Conservation (phyloP, 225 moss, liverwort and hornwort species). For the Marchantia paleacea region DNA sequence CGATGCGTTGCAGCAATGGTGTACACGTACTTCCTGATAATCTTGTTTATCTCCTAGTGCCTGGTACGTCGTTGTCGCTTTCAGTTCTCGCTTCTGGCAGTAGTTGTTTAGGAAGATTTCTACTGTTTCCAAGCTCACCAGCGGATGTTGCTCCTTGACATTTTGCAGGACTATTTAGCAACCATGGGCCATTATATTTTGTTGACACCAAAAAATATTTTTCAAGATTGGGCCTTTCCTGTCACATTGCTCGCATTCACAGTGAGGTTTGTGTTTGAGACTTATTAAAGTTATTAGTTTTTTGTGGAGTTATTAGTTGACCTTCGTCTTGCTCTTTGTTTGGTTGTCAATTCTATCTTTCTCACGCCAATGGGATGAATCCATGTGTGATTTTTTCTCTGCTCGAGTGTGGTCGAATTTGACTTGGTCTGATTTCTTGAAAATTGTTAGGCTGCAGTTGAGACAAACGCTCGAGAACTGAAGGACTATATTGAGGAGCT, state of each 20-base stretch:
- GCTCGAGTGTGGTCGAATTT: constrained; percentile 3
- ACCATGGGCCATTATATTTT: constrained; percentile 95
- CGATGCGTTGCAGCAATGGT: constrained; percentile 65
- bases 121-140: not conserved
- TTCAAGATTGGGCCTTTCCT: constrained; percentile 79
- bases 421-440: not conserved
- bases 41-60: constrained; percentile 85
- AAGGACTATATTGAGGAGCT: constrained; percentile 91
- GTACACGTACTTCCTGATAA: constrained; percentile 81
- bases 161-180: constrained; percentile 93
- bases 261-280: constrained; percentile 62
- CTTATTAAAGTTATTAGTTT: not conserved
- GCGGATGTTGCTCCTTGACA: not conserved
- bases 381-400: not conserved
- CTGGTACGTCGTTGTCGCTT: constrained; percentile 51
- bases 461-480: constrained; percentile 75
- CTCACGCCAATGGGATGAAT: not conserved
- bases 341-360: not conserved
- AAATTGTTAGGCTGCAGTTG: constrained; percentile 61
- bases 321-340: not conserved
- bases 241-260: constrained; percentile 93
- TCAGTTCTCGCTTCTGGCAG: not conserved
- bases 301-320: too few species aligned
- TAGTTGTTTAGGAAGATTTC: not conserved
- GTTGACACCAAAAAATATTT: constrained; percentile 94